phyloP scores from a whole-genome alignment of 306 rosid species.

The Cucurbita argyrosperma region DNA sequence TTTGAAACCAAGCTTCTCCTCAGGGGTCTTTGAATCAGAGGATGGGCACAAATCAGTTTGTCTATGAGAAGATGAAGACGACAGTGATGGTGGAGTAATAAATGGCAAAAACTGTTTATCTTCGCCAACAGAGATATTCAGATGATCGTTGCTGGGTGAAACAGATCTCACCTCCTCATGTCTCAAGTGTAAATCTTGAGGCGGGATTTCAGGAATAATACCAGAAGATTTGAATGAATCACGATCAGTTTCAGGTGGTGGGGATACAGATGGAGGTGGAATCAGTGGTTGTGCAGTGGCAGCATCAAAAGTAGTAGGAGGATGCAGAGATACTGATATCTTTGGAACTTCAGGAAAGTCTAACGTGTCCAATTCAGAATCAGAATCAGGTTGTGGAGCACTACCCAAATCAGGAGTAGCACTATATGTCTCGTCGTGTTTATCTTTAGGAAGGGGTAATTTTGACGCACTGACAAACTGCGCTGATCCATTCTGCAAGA shows the following conservation, averaged over 20 bases:
- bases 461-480: slow-evolving; percentile 45
- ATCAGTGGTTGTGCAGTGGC: slow-evolving; percentile 37
- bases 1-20: background rate
- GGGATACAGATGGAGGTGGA: slow-evolving; percentile 19
- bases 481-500: slow-evolving; percentile 51
- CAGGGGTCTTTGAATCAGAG: slow-evolving; percentile 12
- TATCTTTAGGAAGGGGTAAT: slow-evolving; percentile 62
- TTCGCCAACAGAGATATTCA: slow-evolving; percentile 35
- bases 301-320: slow-evolving; percentile 15
- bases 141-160: slow-evolving; percentile 22
- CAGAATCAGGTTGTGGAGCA: slow-evolving; percentile 48
- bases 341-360: slow-evolving; percentile 83
- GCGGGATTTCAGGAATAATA: slow-evolving; percentile 9
- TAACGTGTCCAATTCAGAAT: slow-evolving; percentile 42
- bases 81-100: slow-evolving; percentile 48
- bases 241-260: slow-evolving; percentile 21
- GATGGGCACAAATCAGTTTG: slow-evolving; percentile 23
- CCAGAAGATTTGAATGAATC: slow-evolving; percentile 21
- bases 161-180: slow-evolving; percentile 16
- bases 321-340: slow-evolving; percentile 23
- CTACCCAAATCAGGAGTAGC: slow-evolving; percentile 21
- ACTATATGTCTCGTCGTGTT: slow-evolving; percentile 29
- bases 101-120: slow-evolving; percentile 72
- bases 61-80: slow-evolving; percentile 28
- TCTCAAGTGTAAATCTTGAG: slow-evolving; percentile 16